A percentile compares a stretch with the other conserved stretches of the same genome.
Conservation (phyloP, 208 protist species). For the Trypanosoma lewisi region DNA sequence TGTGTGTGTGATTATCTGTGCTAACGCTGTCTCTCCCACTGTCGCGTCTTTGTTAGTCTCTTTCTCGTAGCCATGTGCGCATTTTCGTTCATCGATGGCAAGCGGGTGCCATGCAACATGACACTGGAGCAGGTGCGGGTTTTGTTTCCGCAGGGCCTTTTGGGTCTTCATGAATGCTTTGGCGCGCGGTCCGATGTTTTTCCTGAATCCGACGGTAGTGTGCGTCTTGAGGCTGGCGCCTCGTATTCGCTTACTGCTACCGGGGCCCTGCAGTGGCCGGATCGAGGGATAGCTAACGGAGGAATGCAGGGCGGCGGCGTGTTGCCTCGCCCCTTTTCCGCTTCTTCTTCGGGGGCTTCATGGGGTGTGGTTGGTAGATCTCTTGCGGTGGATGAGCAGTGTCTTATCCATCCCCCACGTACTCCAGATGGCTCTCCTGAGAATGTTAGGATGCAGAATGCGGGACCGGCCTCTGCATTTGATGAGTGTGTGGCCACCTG, state of each 20-base stretch:
- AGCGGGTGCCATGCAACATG: slow-evolving; percentile 33
- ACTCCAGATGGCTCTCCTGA: no score
- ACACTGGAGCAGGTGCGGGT: slow-evolving; percentile 25
- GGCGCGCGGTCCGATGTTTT: slow-evolving; percentile 22
- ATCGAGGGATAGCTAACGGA: neutral
- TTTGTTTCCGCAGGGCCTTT: slow-evolving; percentile 39
- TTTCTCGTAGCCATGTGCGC: neutral
- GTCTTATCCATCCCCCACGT: no score
- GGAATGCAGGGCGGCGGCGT: neutral
- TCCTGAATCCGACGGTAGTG: slow-evolving; percentile 23
- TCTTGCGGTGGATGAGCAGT: no score
- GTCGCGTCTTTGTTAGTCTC: slow-evolving; percentile 1
- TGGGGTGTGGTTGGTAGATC: neutral
- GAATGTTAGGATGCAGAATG: no score
- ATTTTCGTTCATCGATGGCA: slow-evolving; percentile 30
- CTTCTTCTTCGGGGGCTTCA: neutral
- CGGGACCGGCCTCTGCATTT: no score
- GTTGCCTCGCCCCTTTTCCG: neutral
- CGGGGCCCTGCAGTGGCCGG: neutral
- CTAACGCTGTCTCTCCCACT: no score
- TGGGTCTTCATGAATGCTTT: slow-evolving; percentile 25
- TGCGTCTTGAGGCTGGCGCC: slow-evolving; percentile 6
- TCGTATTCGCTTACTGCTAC: neutral
- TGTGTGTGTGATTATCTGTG: no score
- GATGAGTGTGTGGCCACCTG: no score